Percentiles rank a stretch among this genome's conserved stretches.
Conservation (phyloP, 768 basidiomycete genomes). For the Serpula lacrymans region DNA sequence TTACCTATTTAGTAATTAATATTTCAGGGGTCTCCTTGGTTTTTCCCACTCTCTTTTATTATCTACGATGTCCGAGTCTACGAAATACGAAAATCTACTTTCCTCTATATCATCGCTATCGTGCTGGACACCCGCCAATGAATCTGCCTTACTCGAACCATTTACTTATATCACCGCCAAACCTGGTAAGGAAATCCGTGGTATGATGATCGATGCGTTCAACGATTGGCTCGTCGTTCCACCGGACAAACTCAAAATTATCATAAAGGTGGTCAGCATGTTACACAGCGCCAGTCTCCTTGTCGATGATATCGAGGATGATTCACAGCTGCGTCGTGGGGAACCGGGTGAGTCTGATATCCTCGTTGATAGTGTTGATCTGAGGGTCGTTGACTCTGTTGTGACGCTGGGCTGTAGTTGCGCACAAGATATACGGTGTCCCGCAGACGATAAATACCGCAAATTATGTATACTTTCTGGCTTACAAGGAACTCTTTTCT, state of each 20-base stretch:
- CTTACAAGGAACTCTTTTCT: slow-evolving; percentile 77
- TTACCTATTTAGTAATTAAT: too few relatives aligned
- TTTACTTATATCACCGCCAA: slow-evolving; percentile 79
- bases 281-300: slow-evolving; percentile 91
- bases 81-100: slow-evolving; percentile 41
- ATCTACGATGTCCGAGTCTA: too few relatives aligned
- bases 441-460: slow-evolving; percentile 97
- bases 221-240: slow-evolving; percentile 90
- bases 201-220: slow-evolving; percentile 88
- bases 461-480: slow-evolving; percentile 95
- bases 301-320: slow-evolving; percentile 96
- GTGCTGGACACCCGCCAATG: slow-evolving; percentile 38
- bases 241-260: slow-evolving; percentile 60
- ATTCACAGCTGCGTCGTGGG: slow-evolving; percentile 82
- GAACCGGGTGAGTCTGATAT: slow-evolving; percentile 53
- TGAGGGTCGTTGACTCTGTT: background rate
- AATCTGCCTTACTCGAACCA: slow-evolving; percentile 67
- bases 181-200: slow-evolving; percentile 91
- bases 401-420: slow-evolving; percentile 41
- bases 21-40: too few relatives aligned
- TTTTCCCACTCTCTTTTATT: too few relatives aligned
- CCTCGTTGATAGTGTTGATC: background rate
- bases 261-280: slow-evolving; percentile 86
- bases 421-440: slow-evolving; percentile 94
- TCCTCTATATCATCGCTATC: slow-evolving; percentile 30